These are phyloP conservation scores for Diplogelasinospora grovesii DNA, from an alignment of 495 filamentous ascomycete species.

Conservation along the genomic window DNA sequence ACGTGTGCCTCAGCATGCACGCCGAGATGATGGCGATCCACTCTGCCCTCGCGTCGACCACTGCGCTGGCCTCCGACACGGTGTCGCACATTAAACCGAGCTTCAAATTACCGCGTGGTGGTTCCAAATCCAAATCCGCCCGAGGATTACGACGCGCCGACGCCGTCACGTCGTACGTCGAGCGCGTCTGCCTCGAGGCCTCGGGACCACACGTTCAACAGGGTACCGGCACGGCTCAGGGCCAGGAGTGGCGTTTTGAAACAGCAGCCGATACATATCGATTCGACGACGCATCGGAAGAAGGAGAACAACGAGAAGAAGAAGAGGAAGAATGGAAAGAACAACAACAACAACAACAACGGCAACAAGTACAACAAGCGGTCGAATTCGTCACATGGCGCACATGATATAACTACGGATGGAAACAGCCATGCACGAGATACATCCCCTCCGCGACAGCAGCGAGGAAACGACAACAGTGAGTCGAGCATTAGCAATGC, in stretches of 20 bases:
- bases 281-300: constrained; percentile 24
- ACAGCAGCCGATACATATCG: constrained; percentile 29
- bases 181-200: constrained; percentile 31
- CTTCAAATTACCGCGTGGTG: constrained; percentile 42
- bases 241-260: constrained; percentile 46
- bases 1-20: constrained; percentile 44
- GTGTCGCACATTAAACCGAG: constrained; percentile 42
- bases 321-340: constrained; percentile 6
- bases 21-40: constrained; percentile 52
- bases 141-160: constrained; percentile 28
- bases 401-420: no score
- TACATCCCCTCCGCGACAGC: no score
- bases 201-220: constrained; percentile 13
- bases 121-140: constrained; percentile 35
- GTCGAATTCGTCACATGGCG: no score
- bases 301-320: constrained; percentile 15
- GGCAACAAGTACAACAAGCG: no score
- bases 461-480: no score
- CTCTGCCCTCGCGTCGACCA: constrained; percentile 41
- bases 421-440: no score
- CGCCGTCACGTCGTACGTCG: constrained; percentile 37
- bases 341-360: no score
- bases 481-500: no score
- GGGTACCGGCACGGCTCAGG: constrained; percentile 21
- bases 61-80: constrained; percentile 31